A percentile compares a stretch with the other conserved stretches of the same genome.
Conservation (phyloP, 148 eudicot species). For the Selenicereus undatus region DNA sequence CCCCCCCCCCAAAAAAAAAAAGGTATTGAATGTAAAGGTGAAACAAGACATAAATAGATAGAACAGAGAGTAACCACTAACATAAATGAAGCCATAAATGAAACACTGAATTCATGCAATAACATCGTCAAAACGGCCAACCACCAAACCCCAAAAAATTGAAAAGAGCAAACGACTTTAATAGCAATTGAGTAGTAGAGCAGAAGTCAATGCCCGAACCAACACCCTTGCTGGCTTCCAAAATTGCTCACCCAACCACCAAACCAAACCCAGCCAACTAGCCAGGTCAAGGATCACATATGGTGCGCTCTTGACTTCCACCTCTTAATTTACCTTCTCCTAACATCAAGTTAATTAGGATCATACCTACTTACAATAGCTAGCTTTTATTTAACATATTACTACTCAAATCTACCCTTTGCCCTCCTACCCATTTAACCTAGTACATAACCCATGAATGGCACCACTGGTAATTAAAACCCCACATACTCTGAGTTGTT, state of each 20-base stretch:
- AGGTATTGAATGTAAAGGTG: too few relatives aligned
- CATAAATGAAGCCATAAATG: slow-evolving; percentile 32
- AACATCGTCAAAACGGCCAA: not conserved
- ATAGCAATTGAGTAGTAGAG: slow-evolving; percentile 18
- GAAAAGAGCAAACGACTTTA: not conserved
- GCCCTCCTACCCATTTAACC: too few relatives aligned
- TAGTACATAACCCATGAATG: too few relatives aligned
- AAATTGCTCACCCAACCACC: slow-evolving; percentile 1
- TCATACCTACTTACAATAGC: not conserved
- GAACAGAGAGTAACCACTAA: too few relatives aligned
- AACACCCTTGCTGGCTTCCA: slow-evolving; percentile 47
- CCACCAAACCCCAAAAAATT: too few relatives aligned
- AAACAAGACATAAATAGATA: too few relatives aligned
- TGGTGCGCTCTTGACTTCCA: slow-evolving; percentile 99
- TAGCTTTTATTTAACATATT: slow-evolving; percentile 6
- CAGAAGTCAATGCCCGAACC: slow-evolving; percentile 99
- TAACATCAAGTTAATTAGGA: not conserved
- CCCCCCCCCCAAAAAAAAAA: too few relatives aligned
- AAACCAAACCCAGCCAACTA: slow-evolving; percentile 13
- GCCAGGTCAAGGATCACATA: slow-evolving; percentile 50
- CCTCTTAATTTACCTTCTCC: slow-evolving; percentile 24
- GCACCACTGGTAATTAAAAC: too few relatives aligned
- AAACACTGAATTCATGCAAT: slow-evolving; percentile 23
- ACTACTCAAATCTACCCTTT: not conserved
- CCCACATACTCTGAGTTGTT: not conserved